Percentiles rank a stretch among this genome's conserved stretches.
Conservation (phyloP, 2,329 filamentous ascomycete species). For the Pseudogymnoascus sp. region DNA sequence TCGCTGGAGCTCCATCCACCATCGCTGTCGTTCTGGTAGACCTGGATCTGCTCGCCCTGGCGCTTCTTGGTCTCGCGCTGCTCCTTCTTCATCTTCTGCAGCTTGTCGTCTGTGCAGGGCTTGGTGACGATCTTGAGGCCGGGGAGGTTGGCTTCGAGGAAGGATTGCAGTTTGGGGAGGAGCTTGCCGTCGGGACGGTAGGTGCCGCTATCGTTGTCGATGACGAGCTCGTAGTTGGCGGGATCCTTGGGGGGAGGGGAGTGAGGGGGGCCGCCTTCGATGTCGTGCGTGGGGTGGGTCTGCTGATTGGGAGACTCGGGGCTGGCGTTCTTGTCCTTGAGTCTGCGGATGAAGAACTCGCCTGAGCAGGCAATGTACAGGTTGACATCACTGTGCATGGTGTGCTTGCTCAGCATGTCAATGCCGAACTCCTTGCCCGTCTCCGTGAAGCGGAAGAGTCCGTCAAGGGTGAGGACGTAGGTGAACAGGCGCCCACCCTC, state of each 20-base stretch:
- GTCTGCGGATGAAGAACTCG: slow-evolving; percentile 80
- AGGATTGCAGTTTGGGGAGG: slow-evolving; percentile 63
- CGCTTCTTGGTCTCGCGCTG: slow-evolving; percentile 69
- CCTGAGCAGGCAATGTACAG: slow-evolving; percentile 88
- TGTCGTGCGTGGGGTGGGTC: slow-evolving; percentile 45
- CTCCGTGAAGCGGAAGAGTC: slow-evolving; percentile 82
- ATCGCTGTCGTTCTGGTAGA: slow-evolving; percentile 46
- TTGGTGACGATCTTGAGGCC: slow-evolving; percentile 67
- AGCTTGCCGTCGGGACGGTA: slow-evolving; percentile 78
- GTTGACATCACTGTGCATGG: slow-evolving; percentile 90
- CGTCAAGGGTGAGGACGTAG: slow-evolving; percentile 83
- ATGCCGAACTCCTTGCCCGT: slow-evolving; percentile 94
- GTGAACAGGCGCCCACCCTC: slow-evolving; percentile 83
- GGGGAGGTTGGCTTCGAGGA: slow-evolving; percentile 65
- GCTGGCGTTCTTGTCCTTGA: slow-evolving; percentile 39
- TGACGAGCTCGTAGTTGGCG: slow-evolving; percentile 72
- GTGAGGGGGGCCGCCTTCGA: slow-evolving; percentile 41
- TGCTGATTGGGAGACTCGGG: slow-evolving; percentile 38
- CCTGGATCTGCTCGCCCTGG: slow-evolving; percentile 42
- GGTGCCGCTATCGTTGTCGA: slow-evolving; percentile 92
- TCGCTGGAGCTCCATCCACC: slow-evolving; percentile 28
- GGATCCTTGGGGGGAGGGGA: slow-evolving; percentile 39
- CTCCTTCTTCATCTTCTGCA: slow-evolving; percentile 66
- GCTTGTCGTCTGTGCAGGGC: slow-evolving; percentile 70
- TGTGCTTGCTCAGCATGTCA: slow-evolving; percentile 88